Base-by-base conservation (phyloP, 495 filamentous ascomycete species). In the Penicillium lagena region DNA sequence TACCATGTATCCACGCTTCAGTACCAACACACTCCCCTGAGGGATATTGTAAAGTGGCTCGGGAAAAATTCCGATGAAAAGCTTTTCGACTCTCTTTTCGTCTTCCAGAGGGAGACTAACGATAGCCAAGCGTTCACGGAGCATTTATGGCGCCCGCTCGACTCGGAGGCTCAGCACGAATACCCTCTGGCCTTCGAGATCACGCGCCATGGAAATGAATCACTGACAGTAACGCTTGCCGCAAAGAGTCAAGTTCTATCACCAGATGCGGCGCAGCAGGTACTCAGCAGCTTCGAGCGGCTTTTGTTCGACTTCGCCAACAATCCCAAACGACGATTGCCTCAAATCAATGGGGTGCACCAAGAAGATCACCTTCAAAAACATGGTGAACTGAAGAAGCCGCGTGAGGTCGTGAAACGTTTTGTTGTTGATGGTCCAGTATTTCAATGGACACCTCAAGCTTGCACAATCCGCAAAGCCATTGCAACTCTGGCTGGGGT, bases 131-230 rank as follows among this genome's bases (percentile, higher is more conserved):
- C 56, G 58, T 7, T 48, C 51, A 32, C 46, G 42, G 6, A 51
- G n/a, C 10, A 60, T 2, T 52, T 86, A 2, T 89, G 86, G 83
- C 66, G 56, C 1, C 55, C 73, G 9, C 29, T 79, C 7, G 73
- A 79, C 13, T 69, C 70, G 0, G 60, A 63, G 7, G 62, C 81
- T 12, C 82, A 87, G 52, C 67, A 72, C 43, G 58, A 79, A 46
- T 94, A 90, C 54, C 80, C 87, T 0, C 60, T 90, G 15, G 83
- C 89, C 0, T 67, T 95, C 51, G 89, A 95, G 45, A 73, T 82
- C 11, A 77, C 78, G 13, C 66, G 84, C 42, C 59, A 47, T 4
- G 40, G 47, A 7, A 65, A 73, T 42, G 58, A 63, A 11, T 56
- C 49, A 10, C 49, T 90, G 1, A 66, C 46, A 2, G 42, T 82